phyloP scores from a whole-genome alignment of 2,329 filamentous ascomycete genomes.

The Epichloe aotearoae region DNA sequence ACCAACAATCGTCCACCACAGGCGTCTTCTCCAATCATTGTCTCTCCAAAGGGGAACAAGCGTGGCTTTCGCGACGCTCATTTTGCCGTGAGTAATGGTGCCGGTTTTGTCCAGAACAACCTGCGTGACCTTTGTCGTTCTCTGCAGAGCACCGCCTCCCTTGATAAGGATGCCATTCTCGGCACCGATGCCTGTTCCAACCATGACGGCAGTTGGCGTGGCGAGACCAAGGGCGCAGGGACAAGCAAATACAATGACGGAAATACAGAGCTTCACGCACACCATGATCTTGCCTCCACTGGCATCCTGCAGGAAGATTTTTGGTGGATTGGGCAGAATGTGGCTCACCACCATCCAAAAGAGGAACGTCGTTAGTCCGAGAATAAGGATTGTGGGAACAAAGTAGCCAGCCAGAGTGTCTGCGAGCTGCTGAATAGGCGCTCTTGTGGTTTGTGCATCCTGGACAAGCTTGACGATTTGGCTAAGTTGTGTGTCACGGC shows the following conservation, averaged over 20 bases:
- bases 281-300: conserved; percentile 93
- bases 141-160: conserved; percentile 83
- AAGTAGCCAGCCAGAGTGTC: conserved; percentile 90
- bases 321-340: conserved; percentile 66
- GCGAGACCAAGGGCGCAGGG: conserved; percentile 92
- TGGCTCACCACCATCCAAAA: conserved; percentile 95
- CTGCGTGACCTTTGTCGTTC: conserved; percentile 76
- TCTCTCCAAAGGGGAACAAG: conserved; percentile 57
- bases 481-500: conserved; percentile 89
- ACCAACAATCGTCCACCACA: conserved; percentile 95
- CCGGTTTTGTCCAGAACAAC: conserved; percentile 94
- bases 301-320: conserved; percentile 67
- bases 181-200: conserved; percentile 91
- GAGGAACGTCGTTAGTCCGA: conserved; percentile 75
- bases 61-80: conserved; percentile 69
- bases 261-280: conserved; percentile 93
- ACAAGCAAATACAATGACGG: conserved; percentile 95
- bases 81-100: conserved; percentile 86
- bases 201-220: conserved; percentile 96
- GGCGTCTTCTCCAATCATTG: conserved; percentile 51
- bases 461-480: conserved; percentile 98
- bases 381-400: conserved; percentile 72
- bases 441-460: conserved; percentile 85
- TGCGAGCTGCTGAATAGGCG: conserved; percentile 86
- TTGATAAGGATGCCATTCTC: conserved; percentile 97